A percentile compares a stretch with the other conserved stretches of the same genome.
phyloP scores from a whole-genome alignment of 371 early-diverging fungal species.

The Mortierella sp. region DNA sequence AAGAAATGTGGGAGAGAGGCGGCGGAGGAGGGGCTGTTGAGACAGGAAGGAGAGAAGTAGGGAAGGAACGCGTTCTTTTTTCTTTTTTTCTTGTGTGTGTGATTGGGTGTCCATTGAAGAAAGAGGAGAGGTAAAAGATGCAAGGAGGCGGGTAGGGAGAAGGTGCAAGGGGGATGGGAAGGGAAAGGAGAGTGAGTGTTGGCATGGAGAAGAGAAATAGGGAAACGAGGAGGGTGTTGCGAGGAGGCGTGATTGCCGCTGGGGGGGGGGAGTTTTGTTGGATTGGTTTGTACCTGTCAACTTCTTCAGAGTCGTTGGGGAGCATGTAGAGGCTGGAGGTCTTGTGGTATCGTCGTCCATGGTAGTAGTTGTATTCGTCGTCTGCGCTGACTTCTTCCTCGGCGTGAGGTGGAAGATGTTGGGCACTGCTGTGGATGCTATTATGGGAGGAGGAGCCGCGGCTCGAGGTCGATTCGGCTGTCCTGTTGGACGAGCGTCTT shows the following conservation, averaged over 20 bases:
- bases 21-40: no score
- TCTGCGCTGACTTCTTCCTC: constrained; percentile 22
- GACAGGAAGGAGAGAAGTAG: neutral
- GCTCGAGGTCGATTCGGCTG: constrained; percentile 20
- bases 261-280: neutral
- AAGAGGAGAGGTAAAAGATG: neutral
- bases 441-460: constrained; percentile 24
- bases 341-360: constrained; percentile 50
- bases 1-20: neutral
- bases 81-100: no score
- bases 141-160: neutral
- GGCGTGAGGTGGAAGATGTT: constrained; percentile 29
- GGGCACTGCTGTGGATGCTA: constrained; percentile 6
- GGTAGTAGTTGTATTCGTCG: constrained; percentile 23
- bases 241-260: neutral
- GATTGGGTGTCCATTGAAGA: constrained; percentile 1
- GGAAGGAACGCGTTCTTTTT: neutral
- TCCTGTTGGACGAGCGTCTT: constrained; percentile 39
- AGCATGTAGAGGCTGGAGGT: constrained; percentile 41
- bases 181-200: neutral
- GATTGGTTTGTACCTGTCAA: constrained; percentile 36
- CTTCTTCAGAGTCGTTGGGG: constrained; percentile 49
- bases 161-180: neutral
- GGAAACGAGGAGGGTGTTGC: neutral
- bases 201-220: neutral